Evolutionary conservation across 345 rosid species (phyloP).

Genomic region (Euphorbia tirucalli): DNA sequence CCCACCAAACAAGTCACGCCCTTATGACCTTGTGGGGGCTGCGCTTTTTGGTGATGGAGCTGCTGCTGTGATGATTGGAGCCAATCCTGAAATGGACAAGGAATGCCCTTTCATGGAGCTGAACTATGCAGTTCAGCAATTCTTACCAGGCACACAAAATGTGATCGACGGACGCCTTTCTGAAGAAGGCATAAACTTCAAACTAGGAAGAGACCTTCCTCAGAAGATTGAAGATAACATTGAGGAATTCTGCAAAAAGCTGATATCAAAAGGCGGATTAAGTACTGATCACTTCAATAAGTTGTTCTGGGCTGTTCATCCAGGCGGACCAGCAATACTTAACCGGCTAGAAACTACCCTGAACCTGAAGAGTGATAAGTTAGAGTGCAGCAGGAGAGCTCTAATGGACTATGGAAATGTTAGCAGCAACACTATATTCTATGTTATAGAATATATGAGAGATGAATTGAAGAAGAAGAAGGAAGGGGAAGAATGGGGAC

Average conservation of each 20-base stretch:
- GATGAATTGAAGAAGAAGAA: slow-evolving; percentile 58
- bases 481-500: slow-evolving; percentile 78
- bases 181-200: slow-evolving; percentile 88
- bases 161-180: slow-evolving; percentile 77
- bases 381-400: slow-evolving; percentile 79
- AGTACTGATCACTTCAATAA: slow-evolving; percentile 47
- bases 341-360: slow-evolving; percentile 66
- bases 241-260: slow-evolving; percentile 71
- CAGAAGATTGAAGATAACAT: slow-evolving; percentile 85
- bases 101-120: slow-evolving; percentile 92
- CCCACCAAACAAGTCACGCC: slow-evolving; percentile 83
- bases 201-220: slow-evolving; percentile 88
- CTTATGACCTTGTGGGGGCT: slow-evolving; percentile 88
- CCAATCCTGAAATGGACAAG: slow-evolving; percentile 42
- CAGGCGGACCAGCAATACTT: slow-evolving; percentile 91
- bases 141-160: slow-evolving; percentile 75
- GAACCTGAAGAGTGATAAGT: slow-evolving; percentile 46
- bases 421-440: slow-evolving; percentile 82
- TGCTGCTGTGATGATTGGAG: slow-evolving; percentile 73
- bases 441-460: slow-evolving; percentile 84
- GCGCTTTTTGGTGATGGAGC: slow-evolving; percentile 97
- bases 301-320: slow-evolving; percentile 94
- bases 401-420: slow-evolving; percentile 83
- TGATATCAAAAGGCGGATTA: slow-evolving; percentile 47
- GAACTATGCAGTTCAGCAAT: slow-evolving; percentile 71